These are phyloP conservation scores for Sclerospora graminicola DNA, from an alignment of 352 stramenopile species.

Conservation along the genomic window DNA sequence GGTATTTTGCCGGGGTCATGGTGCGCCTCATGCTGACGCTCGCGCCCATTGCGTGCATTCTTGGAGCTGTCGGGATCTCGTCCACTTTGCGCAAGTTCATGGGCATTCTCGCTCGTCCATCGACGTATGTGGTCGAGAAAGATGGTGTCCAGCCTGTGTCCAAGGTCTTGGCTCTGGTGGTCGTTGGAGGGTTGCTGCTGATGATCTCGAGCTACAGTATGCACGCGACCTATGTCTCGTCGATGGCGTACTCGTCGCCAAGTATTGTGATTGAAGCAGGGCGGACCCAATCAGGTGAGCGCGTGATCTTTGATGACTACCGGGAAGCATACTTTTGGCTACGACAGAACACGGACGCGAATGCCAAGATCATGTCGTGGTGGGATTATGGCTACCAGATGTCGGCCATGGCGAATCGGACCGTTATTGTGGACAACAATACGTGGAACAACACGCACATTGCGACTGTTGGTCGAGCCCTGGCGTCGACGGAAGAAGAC, in stretches of 20 bases:
- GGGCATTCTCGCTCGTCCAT: constrained; percentile 50
- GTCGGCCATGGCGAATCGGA: constrained; percentile 85
- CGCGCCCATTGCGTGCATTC: constrained; percentile 87
- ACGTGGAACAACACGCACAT: constrained; percentile 97
- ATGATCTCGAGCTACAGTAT: constrained; percentile 83
- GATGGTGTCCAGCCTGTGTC: constrained; percentile 57
- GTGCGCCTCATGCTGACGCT: constrained; percentile 89
- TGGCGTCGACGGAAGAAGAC: constrained; percentile 79
- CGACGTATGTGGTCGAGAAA: constrained; percentile 36
- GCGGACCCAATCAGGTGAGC: constrained; percentile 52
- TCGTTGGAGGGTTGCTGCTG: constrained; percentile 50
- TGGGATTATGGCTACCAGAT: constrained; percentile 92
- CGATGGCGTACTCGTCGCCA: constrained; percentile 86
- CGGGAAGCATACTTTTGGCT: constrained; percentile 91
- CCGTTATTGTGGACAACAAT: constrained; percentile 91
- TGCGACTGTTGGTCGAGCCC: constrained; percentile 85
- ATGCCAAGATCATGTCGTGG: constrained; percentile 86
- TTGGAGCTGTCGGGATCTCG: constrained; percentile 81
- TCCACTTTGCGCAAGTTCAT: constrained; percentile 72
- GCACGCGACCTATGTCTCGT: constrained; percentile 85
- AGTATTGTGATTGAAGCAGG: constrained; percentile 88
- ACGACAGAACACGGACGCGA: constrained; percentile 81
- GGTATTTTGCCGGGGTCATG: constrained; percentile 90
- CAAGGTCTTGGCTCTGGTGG: constrained; percentile 37
- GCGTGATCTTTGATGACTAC: constrained; percentile 95